Percentiles rank a stretch among this genome's conserved stretches.
Evolutionary conservation across 805 yeast genomes (phyloP).

Genomic region (Scheffersomyces coipomensis): DNA sequence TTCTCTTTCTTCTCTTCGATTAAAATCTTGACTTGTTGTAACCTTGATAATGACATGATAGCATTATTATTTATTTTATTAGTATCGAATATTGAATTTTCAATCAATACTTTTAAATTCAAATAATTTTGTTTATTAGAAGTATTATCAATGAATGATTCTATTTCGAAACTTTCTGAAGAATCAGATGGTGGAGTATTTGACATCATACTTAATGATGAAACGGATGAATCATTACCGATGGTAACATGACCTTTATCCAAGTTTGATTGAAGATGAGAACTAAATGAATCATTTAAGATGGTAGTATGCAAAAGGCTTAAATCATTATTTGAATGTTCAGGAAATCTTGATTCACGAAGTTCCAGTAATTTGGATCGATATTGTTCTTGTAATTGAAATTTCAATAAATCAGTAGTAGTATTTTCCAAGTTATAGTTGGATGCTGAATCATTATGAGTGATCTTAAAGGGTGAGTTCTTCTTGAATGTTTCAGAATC

Average conservation of each 20-base stretch:
- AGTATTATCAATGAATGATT: conserved; percentile 10
- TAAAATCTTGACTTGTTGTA: conserved; percentile 24
- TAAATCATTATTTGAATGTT: conserved; percentile 8
- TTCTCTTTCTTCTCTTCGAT: conserved; percentile 29
- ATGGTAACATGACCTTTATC: conserved; percentile 24
- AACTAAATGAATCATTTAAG: conserved; percentile 30
- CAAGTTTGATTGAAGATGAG: conserved; percentile 29
- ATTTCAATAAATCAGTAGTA: conserved; percentile 42
- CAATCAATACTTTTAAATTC: conserved; percentile 43
- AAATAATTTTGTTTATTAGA: conserved; percentile 28
- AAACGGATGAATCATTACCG: conserved; percentile 10
- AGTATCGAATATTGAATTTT: conserved; percentile 42
- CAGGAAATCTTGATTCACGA: conserved; percentile 6
- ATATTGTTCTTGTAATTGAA: conserved; percentile 42
- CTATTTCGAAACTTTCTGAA: conserved; percentile 7
- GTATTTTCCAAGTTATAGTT: conserved; percentile 36
- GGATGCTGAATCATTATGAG: conserved; percentile 19
- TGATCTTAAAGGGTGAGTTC: conserved; percentile 35
- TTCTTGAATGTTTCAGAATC: conserved; percentile 34
- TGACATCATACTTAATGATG: conserved; percentile 1
- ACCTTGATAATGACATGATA: conserved; percentile 26
- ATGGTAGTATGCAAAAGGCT: conserved; percentile 18
- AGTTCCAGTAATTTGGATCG: conserved; percentile 19
- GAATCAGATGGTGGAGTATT: neutral
- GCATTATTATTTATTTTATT: conserved; percentile 32